These are phyloP conservation scores for Trichophyton equinum DNA, from an alignment of 2,329 filamentous ascomycete genomes.

Conservation along the genomic window DNA sequence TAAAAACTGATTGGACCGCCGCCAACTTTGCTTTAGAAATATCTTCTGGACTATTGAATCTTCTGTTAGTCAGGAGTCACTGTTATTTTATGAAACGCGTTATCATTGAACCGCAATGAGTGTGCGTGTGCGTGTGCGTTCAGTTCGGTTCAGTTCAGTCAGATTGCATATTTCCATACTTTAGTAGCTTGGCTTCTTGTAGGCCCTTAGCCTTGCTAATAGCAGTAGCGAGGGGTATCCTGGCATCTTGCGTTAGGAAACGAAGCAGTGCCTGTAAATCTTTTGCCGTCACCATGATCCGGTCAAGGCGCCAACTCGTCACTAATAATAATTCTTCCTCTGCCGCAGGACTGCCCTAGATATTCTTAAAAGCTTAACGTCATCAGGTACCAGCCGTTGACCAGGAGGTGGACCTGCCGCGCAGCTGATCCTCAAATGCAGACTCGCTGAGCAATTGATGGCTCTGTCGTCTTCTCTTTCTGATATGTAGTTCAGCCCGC, in stretches of 20 bases:
- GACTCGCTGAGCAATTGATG: too few relatives aligned
- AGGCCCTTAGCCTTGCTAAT: conserved; percentile 45
- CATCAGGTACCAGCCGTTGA: too few relatives aligned
- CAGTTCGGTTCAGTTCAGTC: not conserved
- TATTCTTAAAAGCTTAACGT: too few relatives aligned
- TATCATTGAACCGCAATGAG: not conserved
- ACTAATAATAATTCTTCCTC: not conserved
- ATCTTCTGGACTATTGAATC: conserved; percentile 28
- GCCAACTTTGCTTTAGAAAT: conserved; percentile 39
- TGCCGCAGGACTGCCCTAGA: not conserved
- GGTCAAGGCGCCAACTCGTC: conserved; percentile 23
- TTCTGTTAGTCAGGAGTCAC: not conserved
- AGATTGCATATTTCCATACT: conserved; percentile 15
- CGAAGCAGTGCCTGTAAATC: conserved; percentile 38
- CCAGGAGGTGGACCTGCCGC: too few relatives aligned
- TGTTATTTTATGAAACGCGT: not conserved
- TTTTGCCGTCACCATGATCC: conserved; percentile 16
- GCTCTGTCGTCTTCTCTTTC: too few relatives aligned
- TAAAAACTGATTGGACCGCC: conserved; percentile 32
- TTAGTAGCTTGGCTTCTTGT: conserved; percentile 37
- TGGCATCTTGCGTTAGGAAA: conserved; percentile 47
- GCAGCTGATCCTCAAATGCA: too few relatives aligned
- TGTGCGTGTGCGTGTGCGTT: too few relatives aligned
- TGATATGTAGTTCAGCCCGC: too few relatives aligned
- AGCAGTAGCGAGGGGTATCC: conserved; percentile 42